A percentile compares a stretch with the other conserved stretches of the same genome.
These are phyloP conservation scores for Noccaea caerulescens DNA, from an alignment of 345 rosid genomes.

Conservation along the genomic window DNA sequence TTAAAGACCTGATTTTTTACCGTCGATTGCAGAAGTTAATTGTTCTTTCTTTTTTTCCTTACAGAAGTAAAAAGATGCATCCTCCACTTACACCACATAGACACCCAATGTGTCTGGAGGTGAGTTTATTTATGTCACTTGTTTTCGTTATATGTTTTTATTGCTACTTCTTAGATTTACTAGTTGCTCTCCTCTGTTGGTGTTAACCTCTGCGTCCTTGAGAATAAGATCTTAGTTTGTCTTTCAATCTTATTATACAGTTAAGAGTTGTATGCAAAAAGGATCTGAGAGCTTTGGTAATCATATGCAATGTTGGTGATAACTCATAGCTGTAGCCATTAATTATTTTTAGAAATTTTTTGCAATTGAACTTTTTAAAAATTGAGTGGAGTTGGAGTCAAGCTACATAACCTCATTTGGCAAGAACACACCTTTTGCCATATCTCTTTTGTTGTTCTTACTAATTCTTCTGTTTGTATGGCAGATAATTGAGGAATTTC, in stretches of 20 bases:
- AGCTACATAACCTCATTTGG: slow-evolving; percentile 1
- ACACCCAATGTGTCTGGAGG: slow-evolving; percentile 93
- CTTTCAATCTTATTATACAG: background rate
- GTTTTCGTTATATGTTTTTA: background rate
- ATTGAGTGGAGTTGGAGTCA: background rate
- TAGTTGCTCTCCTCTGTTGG: background rate
- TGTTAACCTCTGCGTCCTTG: background rate
- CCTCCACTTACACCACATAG: slow-evolving; percentile 90
- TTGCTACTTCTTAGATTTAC: background rate
- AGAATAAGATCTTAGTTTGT: background rate
- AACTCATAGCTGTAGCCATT: no score
- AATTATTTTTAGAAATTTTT: no score
- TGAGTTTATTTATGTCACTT: slow-evolving; percentile 44
- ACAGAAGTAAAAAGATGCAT: slow-evolving; percentile 59
- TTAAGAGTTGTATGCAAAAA: background rate
- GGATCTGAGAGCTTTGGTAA: background rate
- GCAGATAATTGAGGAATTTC: slow-evolving; percentile 87
- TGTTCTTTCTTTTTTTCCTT: background rate
- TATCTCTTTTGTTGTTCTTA: background rate
- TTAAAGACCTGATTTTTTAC: slow-evolving; percentile 32
- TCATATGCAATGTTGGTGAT: no score
- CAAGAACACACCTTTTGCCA: background rate
- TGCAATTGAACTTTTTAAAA: no score
- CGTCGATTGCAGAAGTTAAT: background rate
- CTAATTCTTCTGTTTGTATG: slow-evolving; percentile 18